Evolutionary conservation across 352 stramenopile species (phyloP).

Genomic region (Phytophthora cajani): DNA sequence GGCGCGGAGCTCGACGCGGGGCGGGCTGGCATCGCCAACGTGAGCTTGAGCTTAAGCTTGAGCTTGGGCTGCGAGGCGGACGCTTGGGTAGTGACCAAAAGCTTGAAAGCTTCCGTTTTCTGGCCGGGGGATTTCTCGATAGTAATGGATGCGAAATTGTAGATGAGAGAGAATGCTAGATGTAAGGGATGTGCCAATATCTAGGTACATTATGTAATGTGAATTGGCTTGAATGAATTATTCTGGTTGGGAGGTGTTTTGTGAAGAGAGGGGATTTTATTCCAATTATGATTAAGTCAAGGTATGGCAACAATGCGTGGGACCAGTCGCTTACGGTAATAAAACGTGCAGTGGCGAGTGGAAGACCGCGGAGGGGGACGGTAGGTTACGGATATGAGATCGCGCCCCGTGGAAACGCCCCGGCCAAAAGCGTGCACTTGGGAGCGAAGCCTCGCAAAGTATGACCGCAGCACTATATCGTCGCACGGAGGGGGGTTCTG

Average conservation of each 20-base stretch:
- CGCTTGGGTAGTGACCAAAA: background rate
- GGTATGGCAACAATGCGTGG: background rate
- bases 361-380: background rate
- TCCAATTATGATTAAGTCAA: background rate
- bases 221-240: background rate
- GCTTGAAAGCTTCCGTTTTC: slow-evolving; percentile 11
- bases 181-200: background rate
- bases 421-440: background rate
- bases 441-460: background rate
- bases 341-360: background rate
- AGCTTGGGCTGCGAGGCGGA: background rate
- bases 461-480: background rate
- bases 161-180: too few species aligned
- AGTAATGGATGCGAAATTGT: background rate
- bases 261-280: background rate
- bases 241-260: background rate
- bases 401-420: background rate
- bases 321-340: background rate
- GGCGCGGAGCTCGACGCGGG: background rate
- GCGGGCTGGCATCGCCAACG: background rate
- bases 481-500: background rate
- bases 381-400: background rate
- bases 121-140: background rate
- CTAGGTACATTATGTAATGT: background rate
- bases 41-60: background rate